phyloP scores from a whole-genome alignment of 1,284 basidiomycete genomes.

The Cerrena zonata region DNA sequence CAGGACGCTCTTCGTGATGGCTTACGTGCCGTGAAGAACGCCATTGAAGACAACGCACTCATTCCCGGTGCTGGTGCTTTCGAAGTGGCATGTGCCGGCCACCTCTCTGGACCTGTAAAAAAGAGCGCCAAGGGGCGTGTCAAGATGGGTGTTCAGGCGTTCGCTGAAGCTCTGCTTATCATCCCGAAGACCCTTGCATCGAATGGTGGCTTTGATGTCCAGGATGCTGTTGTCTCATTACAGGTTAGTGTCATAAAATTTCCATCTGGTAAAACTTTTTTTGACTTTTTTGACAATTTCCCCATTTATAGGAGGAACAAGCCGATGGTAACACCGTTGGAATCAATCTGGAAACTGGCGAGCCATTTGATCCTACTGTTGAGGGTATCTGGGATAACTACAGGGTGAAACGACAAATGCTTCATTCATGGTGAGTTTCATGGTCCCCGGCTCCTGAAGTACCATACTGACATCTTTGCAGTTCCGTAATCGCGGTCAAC shows the following conservation, averaged over 20 bases:
- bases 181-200: constrained; percentile 95
- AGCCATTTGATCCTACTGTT: constrained; percentile 92
- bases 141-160: constrained; percentile 97
- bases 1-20: constrained; percentile 97
- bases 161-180: constrained; percentile 89
- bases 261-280: constrained; percentile 10
- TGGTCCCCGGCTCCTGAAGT: constrained; percentile 8
- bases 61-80: constrained; percentile 97
- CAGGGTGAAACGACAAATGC: constrained; percentile 96
- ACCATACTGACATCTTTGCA: constrained; percentile 28
- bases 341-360: constrained; percentile 87
- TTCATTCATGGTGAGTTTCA: constrained; percentile 80
- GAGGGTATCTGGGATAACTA: constrained; percentile 99
- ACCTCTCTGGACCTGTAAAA: constrained; percentile 78
- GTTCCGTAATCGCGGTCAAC: constrained; percentile 96
- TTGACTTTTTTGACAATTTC: constrained; percentile 8
- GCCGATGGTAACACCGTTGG: constrained; percentile 88
- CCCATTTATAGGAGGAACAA: constrained; percentile 82
- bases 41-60: constrained; percentile 83
- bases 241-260: constrained; percentile 48
- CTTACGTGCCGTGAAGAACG: constrained; percentile 93
- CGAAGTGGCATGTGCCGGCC: constrained; percentile 87
- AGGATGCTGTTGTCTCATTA: constrained; percentile 87
- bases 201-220: constrained; percentile 97
- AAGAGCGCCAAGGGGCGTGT: constrained; percentile 88